These are phyloP conservation scores for Alternaria postmessia DNA, from an alignment of 2,329 filamentous ascomycete species.

Conservation along the genomic window DNA sequence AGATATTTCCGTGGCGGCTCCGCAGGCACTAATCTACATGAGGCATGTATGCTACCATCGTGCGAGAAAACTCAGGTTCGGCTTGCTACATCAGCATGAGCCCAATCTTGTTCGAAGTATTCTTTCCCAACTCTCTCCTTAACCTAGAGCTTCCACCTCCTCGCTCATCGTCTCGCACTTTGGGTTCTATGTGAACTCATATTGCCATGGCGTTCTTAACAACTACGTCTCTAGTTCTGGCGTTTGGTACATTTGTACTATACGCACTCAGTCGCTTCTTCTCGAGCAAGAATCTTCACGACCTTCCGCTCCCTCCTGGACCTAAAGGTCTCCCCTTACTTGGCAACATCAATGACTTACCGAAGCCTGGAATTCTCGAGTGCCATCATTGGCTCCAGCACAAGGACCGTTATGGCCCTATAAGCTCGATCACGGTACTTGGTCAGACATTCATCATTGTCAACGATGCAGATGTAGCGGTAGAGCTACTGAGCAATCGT, in stretches of 20 bases:
- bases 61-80: too few species aligned
- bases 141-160: fast-evolving
- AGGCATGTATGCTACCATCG: too few species aligned
- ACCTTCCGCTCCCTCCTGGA: constrained; percentile 57
- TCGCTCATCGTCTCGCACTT: too few species aligned
- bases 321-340: constrained; percentile 59
- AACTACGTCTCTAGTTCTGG: neutral
- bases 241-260: neutral
- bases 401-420: constrained; percentile 48
- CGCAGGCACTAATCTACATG: neutral
- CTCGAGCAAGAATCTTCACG: neutral
- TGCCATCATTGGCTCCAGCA: constrained; percentile 56
- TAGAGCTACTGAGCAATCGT: constrained; percentile 36
- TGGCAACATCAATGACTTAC: constrained; percentile 61
- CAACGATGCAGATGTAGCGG: constrained; percentile 37
- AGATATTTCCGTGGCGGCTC: neutral
- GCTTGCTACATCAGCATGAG: neutral
- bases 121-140: too few species aligned
- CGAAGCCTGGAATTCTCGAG: constrained; percentile 48
- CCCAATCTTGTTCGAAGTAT: too few species aligned
- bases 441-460: constrained; percentile 43
- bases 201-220: neutral
- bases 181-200: neutral
- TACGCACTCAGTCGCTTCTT: neutral
- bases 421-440: constrained; percentile 41